A percentile compares a stretch with the other conserved stretches of the same genome.
Evolutionary conservation across 371 early-diverging fungal genomes (phyloP).

Genomic region (Furculomyces boomerangus): DNA sequence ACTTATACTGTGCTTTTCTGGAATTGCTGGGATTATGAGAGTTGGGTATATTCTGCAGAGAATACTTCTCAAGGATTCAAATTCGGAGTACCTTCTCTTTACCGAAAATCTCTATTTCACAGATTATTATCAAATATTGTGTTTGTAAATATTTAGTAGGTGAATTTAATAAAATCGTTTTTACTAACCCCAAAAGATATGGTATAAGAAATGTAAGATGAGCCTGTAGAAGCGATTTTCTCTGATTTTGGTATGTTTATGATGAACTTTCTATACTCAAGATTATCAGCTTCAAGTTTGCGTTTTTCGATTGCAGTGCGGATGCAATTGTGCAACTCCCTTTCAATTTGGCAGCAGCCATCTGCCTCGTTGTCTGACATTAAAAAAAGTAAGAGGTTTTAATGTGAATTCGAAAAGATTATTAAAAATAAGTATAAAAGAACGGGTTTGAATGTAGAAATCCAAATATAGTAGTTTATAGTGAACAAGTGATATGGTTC

Average conservation of each 20-base stretch:
- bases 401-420: too few species aligned
- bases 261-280: not conserved
- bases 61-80: slow-evolving; percentile 63
- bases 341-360: not conserved
- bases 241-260: not conserved
- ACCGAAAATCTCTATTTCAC: slow-evolving; percentile 32
- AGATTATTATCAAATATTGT: not conserved
- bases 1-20: slow-evolving; percentile 80
- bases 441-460: too few species aligned
- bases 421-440: too few species aligned
- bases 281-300: not conserved
- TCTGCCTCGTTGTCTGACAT: not conserved
- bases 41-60: slow-evolving; percentile 62
- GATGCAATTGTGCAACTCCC: not conserved
- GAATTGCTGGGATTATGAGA: slow-evolving; percentile 79
- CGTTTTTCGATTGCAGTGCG: not conserved
- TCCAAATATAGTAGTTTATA: too few species aligned
- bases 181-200: not conserved
- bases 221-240: not conserved
- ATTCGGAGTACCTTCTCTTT: slow-evolving; percentile 83
- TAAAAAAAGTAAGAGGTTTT: too few species aligned
- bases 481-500: too few species aligned
- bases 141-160: not conserved
- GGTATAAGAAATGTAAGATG: not conserved
- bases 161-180: not conserved